Percentiles rank a stretch among this genome's conserved stretches.
phyloP scores from a whole-genome alignment of 1,284 basidiomycete genomes.

The Ustilago tritici region DNA sequence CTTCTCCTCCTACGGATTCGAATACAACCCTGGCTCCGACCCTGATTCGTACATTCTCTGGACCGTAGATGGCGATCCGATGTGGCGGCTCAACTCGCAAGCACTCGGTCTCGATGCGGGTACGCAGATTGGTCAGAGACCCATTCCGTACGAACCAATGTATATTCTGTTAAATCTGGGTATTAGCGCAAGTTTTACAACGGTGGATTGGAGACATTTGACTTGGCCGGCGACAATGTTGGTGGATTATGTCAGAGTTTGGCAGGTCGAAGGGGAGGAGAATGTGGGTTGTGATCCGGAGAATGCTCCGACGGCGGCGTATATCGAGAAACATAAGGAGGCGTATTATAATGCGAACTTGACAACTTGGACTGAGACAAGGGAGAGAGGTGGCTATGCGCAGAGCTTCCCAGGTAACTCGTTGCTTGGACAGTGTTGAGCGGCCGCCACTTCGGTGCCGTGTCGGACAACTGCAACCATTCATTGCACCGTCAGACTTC shows the following conservation, averaged over 20 bases:
- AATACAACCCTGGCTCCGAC: conserved; percentile 70
- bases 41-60: conserved; percentile 55
- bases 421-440: conserved; percentile 49
- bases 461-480: not conserved
- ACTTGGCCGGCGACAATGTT: conserved; percentile 44
- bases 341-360: conserved; percentile 65
- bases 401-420: conserved; percentile 51
- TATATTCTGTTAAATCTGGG: conserved; percentile 64
- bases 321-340: conserved; percentile 64
- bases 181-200: conserved; percentile 53
- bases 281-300: conserved; percentile 70
- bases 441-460: not conserved
- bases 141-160: conserved; percentile 75
- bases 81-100: conserved; percentile 74
- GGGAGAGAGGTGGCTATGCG: conserved; percentile 50
- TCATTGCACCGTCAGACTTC: not conserved
- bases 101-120: conserved; percentile 78
- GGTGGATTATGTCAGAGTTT: conserved; percentile 60
- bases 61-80: conserved; percentile 43
- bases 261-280: conserved; percentile 59
- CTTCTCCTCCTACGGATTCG: conserved; percentile 74
- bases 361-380: conserved; percentile 58
- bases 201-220: conserved; percentile 31
- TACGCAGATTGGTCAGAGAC: conserved; percentile 79
- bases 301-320: conserved; percentile 63